Evolutionary conservation across 331 rosid genomes (phyloP).

Genomic region (Erythrophleum ivorense): DNA sequence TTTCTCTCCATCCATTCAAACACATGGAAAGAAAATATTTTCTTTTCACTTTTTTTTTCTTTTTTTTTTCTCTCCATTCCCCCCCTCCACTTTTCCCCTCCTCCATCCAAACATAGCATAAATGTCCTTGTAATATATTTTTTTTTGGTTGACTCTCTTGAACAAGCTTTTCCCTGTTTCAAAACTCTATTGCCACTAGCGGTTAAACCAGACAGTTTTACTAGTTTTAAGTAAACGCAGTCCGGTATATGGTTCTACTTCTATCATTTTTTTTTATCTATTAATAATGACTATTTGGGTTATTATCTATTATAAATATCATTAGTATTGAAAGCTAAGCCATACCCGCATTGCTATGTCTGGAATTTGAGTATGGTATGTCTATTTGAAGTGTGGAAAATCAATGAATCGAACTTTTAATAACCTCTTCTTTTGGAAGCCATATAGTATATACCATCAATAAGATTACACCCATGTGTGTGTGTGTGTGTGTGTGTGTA

Average conservation of each 20-base stretch:
- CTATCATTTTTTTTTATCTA: too few species aligned
- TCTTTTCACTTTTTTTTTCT: too few species aligned
- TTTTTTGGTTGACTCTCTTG: not conserved
- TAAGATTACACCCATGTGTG: too few species aligned
- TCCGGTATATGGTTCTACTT: not conserved
- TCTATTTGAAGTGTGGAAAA: not conserved
- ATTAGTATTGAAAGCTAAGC: constrained; percentile 6
- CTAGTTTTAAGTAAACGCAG: not conserved
- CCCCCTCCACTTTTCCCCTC: too few species aligned
- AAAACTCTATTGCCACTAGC: not conserved
- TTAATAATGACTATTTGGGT: too few species aligned
- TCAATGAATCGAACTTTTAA: not conserved
- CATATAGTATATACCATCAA: too few species aligned
- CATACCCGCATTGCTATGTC: not conserved
- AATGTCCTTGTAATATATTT: not conserved
- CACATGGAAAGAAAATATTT: too few species aligned
- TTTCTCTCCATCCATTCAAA: too few species aligned
- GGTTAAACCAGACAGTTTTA: not conserved
- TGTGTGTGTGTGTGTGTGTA: too few species aligned
- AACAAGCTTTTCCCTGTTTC: not conserved
- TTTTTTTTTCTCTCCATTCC: too few species aligned
- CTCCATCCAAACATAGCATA: not conserved
- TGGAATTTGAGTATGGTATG: not conserved
- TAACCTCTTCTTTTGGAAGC: not conserved
- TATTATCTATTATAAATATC: not conserved